phyloP scores from a whole-genome alignment of 371 early-diverging fungal species.

The Mortierella sp. region DNA sequence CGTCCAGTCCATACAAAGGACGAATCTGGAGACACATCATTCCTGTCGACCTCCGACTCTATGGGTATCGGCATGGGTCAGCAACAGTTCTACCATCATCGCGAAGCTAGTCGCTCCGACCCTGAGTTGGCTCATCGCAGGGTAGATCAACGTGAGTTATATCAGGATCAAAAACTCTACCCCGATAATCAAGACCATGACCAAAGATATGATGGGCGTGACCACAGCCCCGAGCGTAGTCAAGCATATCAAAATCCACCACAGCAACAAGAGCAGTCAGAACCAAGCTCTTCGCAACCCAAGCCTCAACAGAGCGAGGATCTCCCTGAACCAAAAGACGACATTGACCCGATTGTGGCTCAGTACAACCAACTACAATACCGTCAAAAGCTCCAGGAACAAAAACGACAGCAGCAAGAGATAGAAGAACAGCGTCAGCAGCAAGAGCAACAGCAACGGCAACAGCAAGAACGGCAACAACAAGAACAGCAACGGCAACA shows the following conservation, averaged over 20 bases:
- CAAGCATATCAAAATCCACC: not conserved
- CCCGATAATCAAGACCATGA: conserved; percentile 15
- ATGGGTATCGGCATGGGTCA: not conserved
- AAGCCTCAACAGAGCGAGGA: not conserved
- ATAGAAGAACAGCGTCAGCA: conserved; percentile 9
- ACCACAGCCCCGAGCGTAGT: not conserved
- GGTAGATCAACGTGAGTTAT: conserved; percentile 13
- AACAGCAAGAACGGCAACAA: conserved; percentile 6
- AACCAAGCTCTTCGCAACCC: not conserved
- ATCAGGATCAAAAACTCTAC: conserved; percentile 19
- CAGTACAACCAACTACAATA: conserved; percentile 27
- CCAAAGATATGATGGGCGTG: not conserved
- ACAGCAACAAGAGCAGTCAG: conserved; percentile 7
- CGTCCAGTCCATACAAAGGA: not conserved
- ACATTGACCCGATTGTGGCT: conserved; percentile 21
- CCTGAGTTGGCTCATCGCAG: conserved; percentile 39
- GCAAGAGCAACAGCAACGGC: not conserved
- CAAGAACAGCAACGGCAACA: conserved; percentile 8
- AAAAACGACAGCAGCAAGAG: conserved; percentile 16
- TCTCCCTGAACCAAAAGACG: conserved; percentile 3
- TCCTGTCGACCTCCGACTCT: not conserved
- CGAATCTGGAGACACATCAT: conserved; percentile 13
- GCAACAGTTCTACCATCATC: conserved; percentile 37
- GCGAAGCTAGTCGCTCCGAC: conserved; percentile 47
- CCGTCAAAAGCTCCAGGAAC: conserved; percentile 16